Conservation (phyloP, 73 alveolate species). For the Paramecium bursaria region DNA sequence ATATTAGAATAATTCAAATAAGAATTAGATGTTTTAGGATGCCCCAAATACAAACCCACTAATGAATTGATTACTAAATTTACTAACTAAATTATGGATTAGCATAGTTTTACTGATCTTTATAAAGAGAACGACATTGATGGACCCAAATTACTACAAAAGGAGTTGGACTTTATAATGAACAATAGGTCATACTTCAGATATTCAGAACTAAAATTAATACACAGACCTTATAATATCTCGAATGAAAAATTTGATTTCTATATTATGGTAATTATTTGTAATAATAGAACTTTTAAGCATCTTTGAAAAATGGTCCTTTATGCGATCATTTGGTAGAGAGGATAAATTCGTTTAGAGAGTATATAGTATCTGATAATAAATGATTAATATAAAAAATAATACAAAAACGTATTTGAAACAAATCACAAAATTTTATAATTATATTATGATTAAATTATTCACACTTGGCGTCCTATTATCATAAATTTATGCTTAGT, state of each 20-base stretch:
- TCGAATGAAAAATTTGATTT: constrained; percentile 52
- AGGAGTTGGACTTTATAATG: constrained; percentile 35
- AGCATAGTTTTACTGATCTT: no score
- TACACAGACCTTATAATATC: constrained; percentile 2
- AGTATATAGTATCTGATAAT: constrained; percentile 19
- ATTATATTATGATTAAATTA: not conserved
- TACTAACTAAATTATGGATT: no score
- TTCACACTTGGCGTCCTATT: constrained; percentile 39
- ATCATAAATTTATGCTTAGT: not conserved
- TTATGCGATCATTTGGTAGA: constrained; percentile 23
- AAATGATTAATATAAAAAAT: not conserved
- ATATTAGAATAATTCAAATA: no score
- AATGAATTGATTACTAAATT: no score
- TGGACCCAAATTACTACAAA: not conserved
- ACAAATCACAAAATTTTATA: not conserved
- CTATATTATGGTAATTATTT: constrained; percentile 25
- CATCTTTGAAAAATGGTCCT: constrained; percentile 21
- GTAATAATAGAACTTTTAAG: not conserved
- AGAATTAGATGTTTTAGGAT: no score
- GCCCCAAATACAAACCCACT: no score
- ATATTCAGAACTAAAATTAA: constrained; percentile 21
- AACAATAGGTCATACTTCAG: constrained; percentile 43
- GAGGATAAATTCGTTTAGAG: constrained; percentile 20
- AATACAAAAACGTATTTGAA: no score
- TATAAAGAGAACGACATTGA: constrained; percentile 27